Conservation (phyloP, 495 filamentous ascomycete species). For the Lasiosphaeris hirsuta region DNA sequence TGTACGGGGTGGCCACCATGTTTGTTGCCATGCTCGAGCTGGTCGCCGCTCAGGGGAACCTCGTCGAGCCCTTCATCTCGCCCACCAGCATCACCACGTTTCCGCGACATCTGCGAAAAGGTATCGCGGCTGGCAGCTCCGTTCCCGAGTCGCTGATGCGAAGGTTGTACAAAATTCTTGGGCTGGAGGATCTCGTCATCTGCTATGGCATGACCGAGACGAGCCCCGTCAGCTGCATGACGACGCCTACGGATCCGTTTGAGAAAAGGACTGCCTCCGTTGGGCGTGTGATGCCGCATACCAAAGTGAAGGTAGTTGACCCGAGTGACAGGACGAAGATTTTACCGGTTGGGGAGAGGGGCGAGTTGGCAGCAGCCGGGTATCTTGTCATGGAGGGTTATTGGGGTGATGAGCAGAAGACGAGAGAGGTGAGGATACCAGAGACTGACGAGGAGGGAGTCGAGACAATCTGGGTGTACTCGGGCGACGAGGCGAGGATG, state of each 20-base stretch:
- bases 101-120: constrained; percentile 65
- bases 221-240: constrained; percentile 88
- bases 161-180: constrained; percentile 68
- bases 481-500: constrained; percentile 91
- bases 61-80: constrained; percentile 6
- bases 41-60: constrained; percentile 51
- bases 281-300: constrained; percentile 74
- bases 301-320: constrained; percentile 73
- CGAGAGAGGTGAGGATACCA: constrained; percentile 62
- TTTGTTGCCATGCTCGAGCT: constrained; percentile 84
- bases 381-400: constrained; percentile 92
- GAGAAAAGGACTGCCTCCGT: constrained; percentile 75
- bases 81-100: constrained; percentile 52
- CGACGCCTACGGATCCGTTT: constrained; percentile 74
- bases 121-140: constrained; percentile 85
- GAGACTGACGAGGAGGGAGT: constrained; percentile 45
- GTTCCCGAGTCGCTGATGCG: constrained; percentile 85
- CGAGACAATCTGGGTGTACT: constrained; percentile 51
- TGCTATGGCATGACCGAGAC: constrained; percentile 99
- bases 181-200: constrained; percentile 82
- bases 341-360: constrained; percentile 61
- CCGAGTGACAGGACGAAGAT: constrained; percentile 52
- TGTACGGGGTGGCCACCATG: constrained; percentile 96
- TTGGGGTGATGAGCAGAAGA: constrained; percentile 68
- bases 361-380: constrained; percentile 80